Conservation (phyloP, 176 grass and related monocot genomes). For the Melocanna baccifera region DNA sequence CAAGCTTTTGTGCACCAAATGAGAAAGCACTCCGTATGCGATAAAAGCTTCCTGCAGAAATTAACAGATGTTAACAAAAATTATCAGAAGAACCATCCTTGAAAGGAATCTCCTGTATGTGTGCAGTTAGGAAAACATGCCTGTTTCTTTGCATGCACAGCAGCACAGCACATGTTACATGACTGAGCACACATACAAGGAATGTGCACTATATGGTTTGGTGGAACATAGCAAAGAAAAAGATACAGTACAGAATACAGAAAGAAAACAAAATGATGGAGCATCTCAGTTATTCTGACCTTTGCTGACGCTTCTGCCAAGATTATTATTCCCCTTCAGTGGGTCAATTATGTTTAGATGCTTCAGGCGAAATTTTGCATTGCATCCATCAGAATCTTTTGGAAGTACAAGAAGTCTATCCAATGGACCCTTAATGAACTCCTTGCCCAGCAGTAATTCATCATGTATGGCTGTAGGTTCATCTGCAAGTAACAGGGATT, state of each 20-base stretch:
- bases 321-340: slow-evolving; percentile 67
- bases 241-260: not conserved
- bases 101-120: not conserved
- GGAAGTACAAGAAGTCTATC: slow-evolving; percentile 43
- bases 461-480: slow-evolving; percentile 28
- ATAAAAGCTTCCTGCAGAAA: slow-evolving; percentile 51
- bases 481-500: slow-evolving; percentile 40
- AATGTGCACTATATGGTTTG: not conserved
- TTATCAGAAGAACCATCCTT: not conserved
- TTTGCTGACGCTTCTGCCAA: slow-evolving; percentile 72
- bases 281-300: slow-evolving; percentile 33
- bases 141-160: not conserved
- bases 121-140: slow-evolving; percentile 8
- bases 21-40: slow-evolving; percentile 64
- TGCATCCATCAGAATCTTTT: not conserved
- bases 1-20: slow-evolving; percentile 59
- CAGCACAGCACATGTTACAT: not conserved
- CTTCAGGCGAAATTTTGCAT: slow-evolving; percentile 36
- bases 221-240: slow-evolving; percentile 8
- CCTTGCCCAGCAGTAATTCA: slow-evolving; percentile 42
- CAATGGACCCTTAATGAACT: slow-evolving; percentile 23
- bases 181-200: not conserved
- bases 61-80: not conserved
- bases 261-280: slow-evolving; percentile 10
- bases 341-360: slow-evolving; percentile 83